Conservation (phyloP, 2,329 filamentous ascomycete species). For the Pseudopyricularia javanii region DNA sequence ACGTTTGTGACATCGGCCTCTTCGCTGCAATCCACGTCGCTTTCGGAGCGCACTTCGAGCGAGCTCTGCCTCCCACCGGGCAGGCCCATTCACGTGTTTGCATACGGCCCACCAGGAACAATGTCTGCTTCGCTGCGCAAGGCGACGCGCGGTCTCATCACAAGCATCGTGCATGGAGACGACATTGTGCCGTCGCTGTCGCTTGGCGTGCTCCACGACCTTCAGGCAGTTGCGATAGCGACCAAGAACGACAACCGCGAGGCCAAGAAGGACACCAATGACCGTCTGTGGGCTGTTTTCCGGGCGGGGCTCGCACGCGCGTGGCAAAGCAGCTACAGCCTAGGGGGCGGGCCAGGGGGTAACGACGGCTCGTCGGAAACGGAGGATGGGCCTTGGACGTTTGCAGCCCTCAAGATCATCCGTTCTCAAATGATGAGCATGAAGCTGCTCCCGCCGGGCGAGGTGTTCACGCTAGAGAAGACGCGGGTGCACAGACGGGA, state of each 20-base stretch:
- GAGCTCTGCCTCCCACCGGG: constrained; percentile 43
- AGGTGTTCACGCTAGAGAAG: constrained; percentile 62
- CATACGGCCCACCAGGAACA: constrained; percentile 63
- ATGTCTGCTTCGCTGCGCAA: constrained; percentile 59
- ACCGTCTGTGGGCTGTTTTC: constrained; percentile 53
- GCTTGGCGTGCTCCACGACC: constrained; percentile 61
- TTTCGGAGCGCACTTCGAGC: constrained; percentile 16
- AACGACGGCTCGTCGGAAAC: not conserved
- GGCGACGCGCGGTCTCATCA: constrained; percentile 62
- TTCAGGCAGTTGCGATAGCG: constrained; percentile 58
- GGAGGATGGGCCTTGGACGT: constrained; percentile 58
- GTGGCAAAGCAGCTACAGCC: constrained; percentile 34
- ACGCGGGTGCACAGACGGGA: constrained; percentile 55
- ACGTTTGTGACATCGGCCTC: constrained; percentile 50
- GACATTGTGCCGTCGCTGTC: constrained; percentile 66
- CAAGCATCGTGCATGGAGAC: constrained; percentile 59
- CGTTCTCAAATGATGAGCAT: constrained; percentile 55
- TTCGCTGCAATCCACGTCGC: constrained; percentile 13
- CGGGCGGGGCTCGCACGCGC: constrained; percentile 48
- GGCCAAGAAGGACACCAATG: constrained; percentile 54
- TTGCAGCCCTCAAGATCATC: constrained; percentile 52
- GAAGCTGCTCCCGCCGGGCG: constrained; percentile 63
- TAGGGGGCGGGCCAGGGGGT: constrained; percentile 5
- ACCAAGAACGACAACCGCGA: constrained; percentile 61
- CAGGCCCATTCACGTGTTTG: constrained; percentile 66